A percentile compares a stretch with the other conserved stretches of the same genome.
phyloP scores from a whole-genome alignment of 768 basidiomycete species.

The Daedaleopsis sinensis region DNA sequence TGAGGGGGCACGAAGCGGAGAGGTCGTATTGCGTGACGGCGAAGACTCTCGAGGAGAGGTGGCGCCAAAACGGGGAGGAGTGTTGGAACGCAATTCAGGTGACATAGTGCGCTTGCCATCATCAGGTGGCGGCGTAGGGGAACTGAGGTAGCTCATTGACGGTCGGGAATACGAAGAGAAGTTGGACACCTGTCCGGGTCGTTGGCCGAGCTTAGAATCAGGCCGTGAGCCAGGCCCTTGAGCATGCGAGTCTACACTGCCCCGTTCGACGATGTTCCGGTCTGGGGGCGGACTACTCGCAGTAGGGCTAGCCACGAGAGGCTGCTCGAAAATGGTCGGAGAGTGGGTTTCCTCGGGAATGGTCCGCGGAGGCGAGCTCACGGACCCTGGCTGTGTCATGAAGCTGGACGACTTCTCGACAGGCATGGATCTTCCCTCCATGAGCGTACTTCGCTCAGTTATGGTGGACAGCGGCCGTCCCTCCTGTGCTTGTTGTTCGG shows the following conservation, averaged over 20 bases:
- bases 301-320: conserved; percentile 32
- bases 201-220: conserved; percentile 39
- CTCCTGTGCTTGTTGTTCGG: conserved; percentile 3
- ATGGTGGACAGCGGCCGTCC: conserved; percentile 62
- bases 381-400: neutral
- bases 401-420: conserved; percentile 16
- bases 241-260: conserved; percentile 40
- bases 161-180: conserved; percentile 6
- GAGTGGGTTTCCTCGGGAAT: conserved; percentile 15
- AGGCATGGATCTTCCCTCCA: conserved; percentile 27
- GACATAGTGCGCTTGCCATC: conserved; percentile 1
- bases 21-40: conserved; percentile 10
- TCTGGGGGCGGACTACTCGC: conserved; percentile 23
- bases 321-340: conserved; percentile 18
- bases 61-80: conserved; percentile 14
- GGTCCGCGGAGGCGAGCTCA: neutral
- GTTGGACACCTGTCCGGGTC: neutral
- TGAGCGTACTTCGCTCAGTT: conserved; percentile 50
- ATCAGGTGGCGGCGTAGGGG: conserved; percentile 2
- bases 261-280: conserved; percentile 9
- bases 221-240: conserved; percentile 36
- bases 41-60: neutral
- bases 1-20: conserved; percentile 11
- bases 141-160: neutral
- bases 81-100: conserved; percentile 4